Evolutionary conservation across 2,329 filamentous ascomycete species (phyloP).

Genomic region (Hypoxylon rubiginosum): DNA sequence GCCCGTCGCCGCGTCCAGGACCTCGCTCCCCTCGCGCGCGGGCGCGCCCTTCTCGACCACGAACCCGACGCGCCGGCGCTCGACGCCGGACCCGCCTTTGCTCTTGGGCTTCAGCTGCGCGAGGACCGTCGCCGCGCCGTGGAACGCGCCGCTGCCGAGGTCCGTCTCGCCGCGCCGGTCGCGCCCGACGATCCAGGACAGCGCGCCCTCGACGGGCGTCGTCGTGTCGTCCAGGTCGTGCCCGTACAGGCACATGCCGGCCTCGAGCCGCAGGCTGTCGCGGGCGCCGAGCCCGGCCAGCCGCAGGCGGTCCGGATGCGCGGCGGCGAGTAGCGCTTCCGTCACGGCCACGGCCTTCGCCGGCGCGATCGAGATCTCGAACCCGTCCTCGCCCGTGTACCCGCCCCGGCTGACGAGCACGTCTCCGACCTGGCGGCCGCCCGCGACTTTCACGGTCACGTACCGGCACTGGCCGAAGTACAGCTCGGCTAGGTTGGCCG

Average conservation of each 20-base stretch:
- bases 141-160: constrained; percentile 75
- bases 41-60: constrained; percentile 83
- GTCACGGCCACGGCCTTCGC: constrained; percentile 75
- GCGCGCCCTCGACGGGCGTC: constrained; percentile 69
- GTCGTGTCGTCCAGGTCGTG: constrained; percentile 90
- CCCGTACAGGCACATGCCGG: constrained; percentile 99
- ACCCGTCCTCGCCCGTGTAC: constrained; percentile 98
- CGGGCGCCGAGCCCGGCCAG: constrained; percentile 91
- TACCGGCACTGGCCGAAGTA: constrained; percentile 85
- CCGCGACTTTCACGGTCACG: constrained; percentile 73
- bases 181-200: constrained; percentile 86
- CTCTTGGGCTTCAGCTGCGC: constrained; percentile 79
- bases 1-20: constrained; percentile 68
- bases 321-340: constrained; percentile 75
- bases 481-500: constrained; percentile 72
- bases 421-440: constrained; percentile 61
- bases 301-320: constrained; percentile 73
- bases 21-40: constrained; percentile 87
- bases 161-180: constrained; percentile 67
- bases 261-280: constrained; percentile 93
- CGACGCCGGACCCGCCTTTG: constrained; percentile 78
- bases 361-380: constrained; percentile 89
- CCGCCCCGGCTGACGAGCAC: constrained; percentile 88
- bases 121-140: constrained; percentile 84
- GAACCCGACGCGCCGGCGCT: constrained; percentile 82